Percentiles rank a stretch among this genome's conserved stretches.
phyloP scores from a whole-genome alignment of 2,329 filamentous ascomycete genomes.

The Aureobasidium sp. region DNA sequence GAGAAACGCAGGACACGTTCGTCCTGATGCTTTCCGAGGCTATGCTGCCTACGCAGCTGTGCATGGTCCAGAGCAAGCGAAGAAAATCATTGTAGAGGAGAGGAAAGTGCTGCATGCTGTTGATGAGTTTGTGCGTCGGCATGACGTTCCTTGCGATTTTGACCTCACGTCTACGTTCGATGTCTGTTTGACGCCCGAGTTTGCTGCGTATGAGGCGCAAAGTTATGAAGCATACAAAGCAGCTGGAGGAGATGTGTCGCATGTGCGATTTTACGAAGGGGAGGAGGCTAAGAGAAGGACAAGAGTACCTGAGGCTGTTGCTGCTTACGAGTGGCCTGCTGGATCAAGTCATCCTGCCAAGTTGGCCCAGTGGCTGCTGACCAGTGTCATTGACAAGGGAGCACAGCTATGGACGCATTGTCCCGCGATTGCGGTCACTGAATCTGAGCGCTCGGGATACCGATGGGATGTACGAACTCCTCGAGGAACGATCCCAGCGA shows the following conservation, averaged over 20 bases:
- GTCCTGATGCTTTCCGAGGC: constrained; percentile 43
- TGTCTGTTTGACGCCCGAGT: constrained; percentile 43
- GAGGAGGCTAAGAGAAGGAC: constrained; percentile 35
- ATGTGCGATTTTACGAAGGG: constrained; percentile 35
- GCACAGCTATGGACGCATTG: constrained; percentile 39
- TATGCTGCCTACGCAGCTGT: constrained; percentile 39
- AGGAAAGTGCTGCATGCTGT: constrained; percentile 36
- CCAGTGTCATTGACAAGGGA: constrained; percentile 32
- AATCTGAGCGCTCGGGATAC: constrained; percentile 18
- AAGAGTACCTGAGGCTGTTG: constrained; percentile 32
- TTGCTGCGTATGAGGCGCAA: constrained; percentile 39
- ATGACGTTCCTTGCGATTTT: constrained; percentile 42
- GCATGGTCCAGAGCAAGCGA: constrained; percentile 39
- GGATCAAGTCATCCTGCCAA: constrained; percentile 46
- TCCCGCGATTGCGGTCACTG: constrained; percentile 27
- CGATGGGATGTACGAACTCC: constrained; percentile 32
- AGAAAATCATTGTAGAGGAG: constrained; percentile 42
- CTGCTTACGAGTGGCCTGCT: constrained; percentile 48
- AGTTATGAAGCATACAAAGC: constrained; percentile 34
- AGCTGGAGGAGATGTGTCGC: constrained; percentile 40
- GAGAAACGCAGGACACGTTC: constrained; percentile 41
- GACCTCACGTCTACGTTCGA: constrained; percentile 42
- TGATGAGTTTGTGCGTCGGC: constrained; percentile 35
- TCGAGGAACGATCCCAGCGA: constrained; percentile 27
- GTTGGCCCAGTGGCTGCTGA: constrained; percentile 43